phyloP scores from a whole-genome alignment of 1,284 basidiomycete genomes.

The Gomphus bonarii region DNA sequence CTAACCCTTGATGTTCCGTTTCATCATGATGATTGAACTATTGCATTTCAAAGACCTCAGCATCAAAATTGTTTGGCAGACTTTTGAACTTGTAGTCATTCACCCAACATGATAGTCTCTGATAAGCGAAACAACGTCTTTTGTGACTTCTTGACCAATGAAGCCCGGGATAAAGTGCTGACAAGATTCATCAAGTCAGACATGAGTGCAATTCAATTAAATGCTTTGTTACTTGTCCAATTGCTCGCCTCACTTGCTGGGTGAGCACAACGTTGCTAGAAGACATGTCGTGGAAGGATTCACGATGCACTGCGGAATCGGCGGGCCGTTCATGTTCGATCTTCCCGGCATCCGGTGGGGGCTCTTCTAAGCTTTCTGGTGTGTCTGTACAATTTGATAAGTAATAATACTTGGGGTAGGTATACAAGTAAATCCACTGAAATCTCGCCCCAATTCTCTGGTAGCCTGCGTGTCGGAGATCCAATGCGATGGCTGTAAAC shows the following conservation, averaged over 20 bases:
- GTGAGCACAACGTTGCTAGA: background rate
- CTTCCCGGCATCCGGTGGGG: too few relatives aligned
- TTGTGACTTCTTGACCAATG: slow-evolving; percentile 40
- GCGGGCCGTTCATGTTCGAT: background rate
- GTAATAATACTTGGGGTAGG: too few relatives aligned
- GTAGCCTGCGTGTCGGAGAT: too few relatives aligned
- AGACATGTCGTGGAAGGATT: background rate
- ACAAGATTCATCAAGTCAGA: background rate
- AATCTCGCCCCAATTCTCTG: too few relatives aligned
- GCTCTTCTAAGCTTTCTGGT: too few relatives aligned
- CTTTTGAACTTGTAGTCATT: background rate
- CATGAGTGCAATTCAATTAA: background rate
- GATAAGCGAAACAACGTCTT: slow-evolving; percentile 48
- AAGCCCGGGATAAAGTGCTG: slow-evolving; percentile 63
- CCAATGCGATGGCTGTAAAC: too few relatives aligned
- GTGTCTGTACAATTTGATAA: too few relatives aligned
- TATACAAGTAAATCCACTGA: too few relatives aligned
- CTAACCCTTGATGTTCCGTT: slow-evolving; percentile 48
- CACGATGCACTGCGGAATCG: background rate
- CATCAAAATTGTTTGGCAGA: background rate
- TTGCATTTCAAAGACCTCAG: background rate
- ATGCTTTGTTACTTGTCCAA: slow-evolving; percentile 37
- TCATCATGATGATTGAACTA: slow-evolving; percentile 48
- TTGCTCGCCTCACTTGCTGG: slow-evolving; percentile 19
- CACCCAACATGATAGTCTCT: slow-evolving; percentile 51